Percentiles rank a stretch among this genome's conserved stretches.
Evolutionary conservation across 306 rosid genomes (phyloP).

Genomic region (Pueraria montana): DNA sequence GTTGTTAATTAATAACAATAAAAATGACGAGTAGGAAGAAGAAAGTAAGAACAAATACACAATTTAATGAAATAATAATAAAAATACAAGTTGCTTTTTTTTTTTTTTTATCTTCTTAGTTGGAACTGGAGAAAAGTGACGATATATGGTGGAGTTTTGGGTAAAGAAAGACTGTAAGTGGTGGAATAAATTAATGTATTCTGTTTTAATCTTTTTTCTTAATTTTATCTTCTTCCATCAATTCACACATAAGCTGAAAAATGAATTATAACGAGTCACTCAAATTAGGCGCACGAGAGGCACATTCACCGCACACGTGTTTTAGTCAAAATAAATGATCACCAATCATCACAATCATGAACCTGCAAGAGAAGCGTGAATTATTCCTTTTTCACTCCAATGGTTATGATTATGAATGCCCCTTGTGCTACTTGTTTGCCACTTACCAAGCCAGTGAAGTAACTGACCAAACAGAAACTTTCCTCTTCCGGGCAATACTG

Average conservation of each 20-base stretch:
- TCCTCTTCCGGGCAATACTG: slow-evolving; percentile 50
- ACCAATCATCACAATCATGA: slow-evolving; percentile 57
- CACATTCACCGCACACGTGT: slow-evolving; percentile 52
- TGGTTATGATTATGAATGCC: slow-evolving; percentile 44
- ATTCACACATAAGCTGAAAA: background rate
- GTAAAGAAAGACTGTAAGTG: background rate
- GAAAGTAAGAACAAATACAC: background rate
- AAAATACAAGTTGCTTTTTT: background rate
- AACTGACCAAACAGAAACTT: slow-evolving; percentile 45
- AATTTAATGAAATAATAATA: background rate
- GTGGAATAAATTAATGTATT: background rate
- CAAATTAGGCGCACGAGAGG: slow-evolving; percentile 40
- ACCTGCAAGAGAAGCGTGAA: slow-evolving; percentile 48
- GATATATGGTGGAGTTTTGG: background rate
- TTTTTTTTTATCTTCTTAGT: background rate
- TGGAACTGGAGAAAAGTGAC: background rate
- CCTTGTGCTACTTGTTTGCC: slow-evolving; percentile 41
- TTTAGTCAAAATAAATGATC: slow-evolving; percentile 51
- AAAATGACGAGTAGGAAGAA: background rate
- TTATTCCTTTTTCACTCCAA: slow-evolving; percentile 30
- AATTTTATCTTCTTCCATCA: background rate
- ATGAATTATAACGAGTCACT: slow-evolving; percentile 12
- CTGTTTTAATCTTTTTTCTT: background rate
- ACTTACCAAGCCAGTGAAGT: slow-evolving; percentile 39
- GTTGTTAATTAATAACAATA: background rate